Conservation (phyloP, 108 stramenopile species). For the Cyclotella atomus region DNA sequence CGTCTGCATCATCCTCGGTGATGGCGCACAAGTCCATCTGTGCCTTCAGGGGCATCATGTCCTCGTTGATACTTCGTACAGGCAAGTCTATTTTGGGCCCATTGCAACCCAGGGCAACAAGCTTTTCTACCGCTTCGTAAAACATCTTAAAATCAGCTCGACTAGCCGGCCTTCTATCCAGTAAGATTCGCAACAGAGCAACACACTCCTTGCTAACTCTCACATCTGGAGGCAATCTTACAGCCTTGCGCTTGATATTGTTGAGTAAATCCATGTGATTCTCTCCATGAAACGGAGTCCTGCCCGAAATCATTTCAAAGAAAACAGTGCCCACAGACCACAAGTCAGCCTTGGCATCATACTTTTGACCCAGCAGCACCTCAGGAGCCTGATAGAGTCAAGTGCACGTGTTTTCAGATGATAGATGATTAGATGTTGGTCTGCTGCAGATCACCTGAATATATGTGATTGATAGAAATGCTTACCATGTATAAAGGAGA, state of each 20-base stretch:
- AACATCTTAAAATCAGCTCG: constrained; percentile 86
- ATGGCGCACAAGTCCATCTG: constrained; percentile 76
- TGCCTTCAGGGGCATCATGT: constrained; percentile 24
- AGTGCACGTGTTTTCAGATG: no score
- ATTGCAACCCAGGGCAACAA: constrained; percentile 85
- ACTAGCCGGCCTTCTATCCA: constrained; percentile 78
- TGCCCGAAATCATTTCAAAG: constrained; percentile 95
- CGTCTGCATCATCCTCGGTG: constrained; percentile 68
- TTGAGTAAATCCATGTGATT: constrained; percentile 90
- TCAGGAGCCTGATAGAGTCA: no score
- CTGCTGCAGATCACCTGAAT: no score
- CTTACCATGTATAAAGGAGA: constrained; percentile 98
- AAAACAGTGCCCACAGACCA: constrained; percentile 97
- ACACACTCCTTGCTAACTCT: constrained; percentile 83
- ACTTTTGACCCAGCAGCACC: constrained; percentile 78
- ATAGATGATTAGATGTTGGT: no score
- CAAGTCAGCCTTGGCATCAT: constrained; percentile 97
- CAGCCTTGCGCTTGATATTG: constrained; percentile 87
- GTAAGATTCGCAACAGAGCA: constrained; percentile 70
- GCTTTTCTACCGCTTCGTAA: constrained; percentile 73
- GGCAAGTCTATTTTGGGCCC: constrained; percentile 26
- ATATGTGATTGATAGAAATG: no score
- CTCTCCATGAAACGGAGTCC: constrained; percentile 89
- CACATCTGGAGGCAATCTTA: constrained; percentile 84
- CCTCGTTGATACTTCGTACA: constrained; percentile 8